These are phyloP conservation scores for Ophiostoma sp. DNA, from an alignment of 2,329 filamentous ascomycete genomes.

Conservation along the genomic window DNA sequence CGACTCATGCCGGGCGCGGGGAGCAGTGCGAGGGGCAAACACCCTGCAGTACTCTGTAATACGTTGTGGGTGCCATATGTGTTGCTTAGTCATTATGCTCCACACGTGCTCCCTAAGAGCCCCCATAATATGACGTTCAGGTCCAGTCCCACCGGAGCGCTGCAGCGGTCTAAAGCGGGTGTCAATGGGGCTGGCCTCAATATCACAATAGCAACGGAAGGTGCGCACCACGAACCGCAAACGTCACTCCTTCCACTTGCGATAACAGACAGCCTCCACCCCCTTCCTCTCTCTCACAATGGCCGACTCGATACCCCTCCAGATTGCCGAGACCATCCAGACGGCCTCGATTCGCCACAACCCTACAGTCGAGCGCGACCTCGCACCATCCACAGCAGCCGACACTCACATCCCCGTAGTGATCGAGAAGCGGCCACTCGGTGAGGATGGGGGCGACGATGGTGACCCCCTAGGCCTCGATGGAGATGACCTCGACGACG, in stretches of 20 bases:
- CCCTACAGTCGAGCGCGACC: constrained; percentile 67
- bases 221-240: not conserved
- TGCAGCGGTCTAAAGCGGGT: constrained; percentile 5
- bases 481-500: constrained; percentile 35
- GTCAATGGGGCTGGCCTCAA: constrained; percentile 1
- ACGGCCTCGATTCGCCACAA: constrained; percentile 68
- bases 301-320: constrained; percentile 53
- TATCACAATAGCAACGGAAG: constrained; percentile 13
- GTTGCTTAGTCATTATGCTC: not conserved
- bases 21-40: not conserved
- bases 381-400: constrained; percentile 73
- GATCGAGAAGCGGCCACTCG: constrained; percentile 29
- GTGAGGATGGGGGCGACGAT: constrained; percentile 43
- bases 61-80: not conserved
- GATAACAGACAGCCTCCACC: not conserved
- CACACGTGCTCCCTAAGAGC: constrained; percentile 5
- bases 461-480: constrained; percentile 50
- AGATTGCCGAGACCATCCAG: constrained; percentile 75
- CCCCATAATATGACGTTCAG: constrained; percentile 3
- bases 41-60: not conserved
- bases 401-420: constrained; percentile 59
- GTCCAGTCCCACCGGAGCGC: not conserved
- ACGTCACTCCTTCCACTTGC: not conserved
- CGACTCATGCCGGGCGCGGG: not conserved
- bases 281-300: constrained; percentile 37